A percentile compares a stretch with the other conserved stretches of the same genome.
These are phyloP conservation scores for Starmerella lactis-condensi DNA, from an alignment of 805 yeast species.

Conservation along the genomic window DNA sequence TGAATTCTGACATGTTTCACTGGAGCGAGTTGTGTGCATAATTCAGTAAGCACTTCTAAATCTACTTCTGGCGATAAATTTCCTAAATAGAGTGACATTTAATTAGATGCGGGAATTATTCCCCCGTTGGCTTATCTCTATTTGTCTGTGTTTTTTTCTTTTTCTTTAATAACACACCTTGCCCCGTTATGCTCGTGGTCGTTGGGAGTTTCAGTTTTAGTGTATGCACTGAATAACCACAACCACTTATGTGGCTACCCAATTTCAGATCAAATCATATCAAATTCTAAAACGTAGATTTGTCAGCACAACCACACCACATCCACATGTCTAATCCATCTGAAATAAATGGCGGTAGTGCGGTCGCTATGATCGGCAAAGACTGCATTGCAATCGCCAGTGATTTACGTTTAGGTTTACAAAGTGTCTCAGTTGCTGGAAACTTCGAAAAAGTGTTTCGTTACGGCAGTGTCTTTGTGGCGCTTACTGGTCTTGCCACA, in stretches of 20 bases:
- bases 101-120: background rate
- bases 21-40: conserved; percentile 73
- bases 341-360: conserved; percentile 55
- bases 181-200: too few species aligned
- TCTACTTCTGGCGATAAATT: conserved; percentile 60
- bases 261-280: too few species aligned
- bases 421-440: conserved; percentile 78
- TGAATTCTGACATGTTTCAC: conserved; percentile 55
- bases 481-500: conserved; percentile 86
- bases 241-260: too few species aligned
- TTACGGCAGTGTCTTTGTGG: conserved; percentile 60
- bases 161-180: too few species aligned
- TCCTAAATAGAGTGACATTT: conserved; percentile 47
- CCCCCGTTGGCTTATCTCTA: too few species aligned
- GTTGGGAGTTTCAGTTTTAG: too few species aligned
- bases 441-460: conserved; percentile 84
- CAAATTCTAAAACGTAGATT: too few species aligned
- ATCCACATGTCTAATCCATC: conserved; percentile 23
- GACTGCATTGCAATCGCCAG: conserved; percentile 97
- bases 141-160: too few species aligned
- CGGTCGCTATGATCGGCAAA: conserved; percentile 96
- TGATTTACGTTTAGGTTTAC: conserved; percentile 84
- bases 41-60: conserved; percentile 56
- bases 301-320: conserved; percentile 1
- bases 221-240: too few species aligned